Evolutionary conservation across 2,329 filamentous ascomycete genomes (phyloP).

Genomic region (Penicillium sp.): DNA sequence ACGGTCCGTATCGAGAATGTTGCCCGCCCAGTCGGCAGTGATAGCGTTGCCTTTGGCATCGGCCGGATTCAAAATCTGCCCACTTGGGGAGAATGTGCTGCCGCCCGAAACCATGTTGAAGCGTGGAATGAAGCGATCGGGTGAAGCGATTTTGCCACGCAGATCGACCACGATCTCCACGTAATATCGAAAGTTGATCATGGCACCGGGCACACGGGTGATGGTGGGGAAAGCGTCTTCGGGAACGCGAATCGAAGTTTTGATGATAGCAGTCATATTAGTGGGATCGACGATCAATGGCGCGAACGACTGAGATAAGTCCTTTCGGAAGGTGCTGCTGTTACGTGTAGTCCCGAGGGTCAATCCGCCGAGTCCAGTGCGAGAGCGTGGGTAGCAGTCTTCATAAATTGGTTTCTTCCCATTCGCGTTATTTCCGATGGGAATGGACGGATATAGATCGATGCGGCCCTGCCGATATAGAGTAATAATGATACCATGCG

Average conservation of each 20-base stretch:
- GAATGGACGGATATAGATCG: slow-evolving; percentile 69
- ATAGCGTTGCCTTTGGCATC: slow-evolving; percentile 37
- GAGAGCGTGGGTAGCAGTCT: slow-evolving; percentile 83
- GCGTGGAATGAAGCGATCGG: slow-evolving; percentile 64
- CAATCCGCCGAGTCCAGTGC: slow-evolving; percentile 80
- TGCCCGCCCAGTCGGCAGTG: slow-evolving; percentile 50
- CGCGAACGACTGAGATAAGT: slow-evolving; percentile 83
- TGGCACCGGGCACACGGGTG: slow-evolving; percentile 80
- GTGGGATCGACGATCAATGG: slow-evolving; percentile 84
- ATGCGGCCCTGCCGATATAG: slow-evolving; percentile 89
- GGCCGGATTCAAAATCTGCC: slow-evolving; percentile 34
- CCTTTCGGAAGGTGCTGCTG: slow-evolving; percentile 92
- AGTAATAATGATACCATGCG: slow-evolving; percentile 90
- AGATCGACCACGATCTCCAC: slow-evolving; percentile 91
- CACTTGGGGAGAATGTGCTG: slow-evolving; percentile 45
- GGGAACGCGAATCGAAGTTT: slow-evolving; percentile 79
- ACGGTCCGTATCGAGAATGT: slow-evolving; percentile 83
- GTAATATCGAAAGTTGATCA: slow-evolving; percentile 94
- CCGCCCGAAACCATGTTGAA: slow-evolving; percentile 52
- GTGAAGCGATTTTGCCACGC: slow-evolving; percentile 78
- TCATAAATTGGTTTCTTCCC: slow-evolving; percentile 71
- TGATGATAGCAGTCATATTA: slow-evolving; percentile 76
- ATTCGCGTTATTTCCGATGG: slow-evolving; percentile 62
- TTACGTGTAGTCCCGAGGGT: slow-evolving; percentile 84
- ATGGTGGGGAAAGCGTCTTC: slow-evolving; percentile 94